Conservation (phyloP, 2,329 filamentous ascomycete genomes). For the Thielaviopsis punctulata region DNA sequence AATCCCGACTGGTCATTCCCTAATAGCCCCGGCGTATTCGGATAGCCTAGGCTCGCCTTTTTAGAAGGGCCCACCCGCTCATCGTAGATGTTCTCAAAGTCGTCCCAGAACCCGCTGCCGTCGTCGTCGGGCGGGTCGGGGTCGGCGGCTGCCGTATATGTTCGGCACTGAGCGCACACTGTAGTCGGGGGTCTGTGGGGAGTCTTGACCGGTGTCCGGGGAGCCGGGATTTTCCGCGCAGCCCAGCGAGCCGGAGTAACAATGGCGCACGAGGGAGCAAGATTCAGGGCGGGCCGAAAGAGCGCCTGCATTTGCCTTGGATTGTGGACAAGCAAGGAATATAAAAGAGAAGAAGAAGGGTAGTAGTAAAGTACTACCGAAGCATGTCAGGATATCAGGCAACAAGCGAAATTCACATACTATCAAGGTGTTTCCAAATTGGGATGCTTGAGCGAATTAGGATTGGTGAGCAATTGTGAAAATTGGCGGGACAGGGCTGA, state of each 20-base stretch:
- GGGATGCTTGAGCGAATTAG: background rate
- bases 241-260: background rate
- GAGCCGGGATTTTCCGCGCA: background rate
- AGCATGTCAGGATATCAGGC: background rate
- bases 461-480: background rate
- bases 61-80: background rate
- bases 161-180: background rate
- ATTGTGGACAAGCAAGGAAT: background rate
- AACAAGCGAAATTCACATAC: no score
- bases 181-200: background rate
- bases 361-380: background rate
- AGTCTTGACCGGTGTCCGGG: background rate
- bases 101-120: background rate
- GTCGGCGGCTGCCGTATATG: background rate
- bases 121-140: background rate
- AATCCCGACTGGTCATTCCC: no score
- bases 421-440: no score
- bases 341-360: background rate
- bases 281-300: background rate
- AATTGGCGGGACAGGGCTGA: constrained; percentile 10
- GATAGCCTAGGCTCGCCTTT: background rate
- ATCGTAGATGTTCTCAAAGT: constrained; percentile 4
- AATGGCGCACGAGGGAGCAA: background rate
- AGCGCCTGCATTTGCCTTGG: background rate
- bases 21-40: no score